Base-by-base conservation (phyloP, 805 yeast genomes). In the Wickerhamomyces strasburgensis region DNA sequence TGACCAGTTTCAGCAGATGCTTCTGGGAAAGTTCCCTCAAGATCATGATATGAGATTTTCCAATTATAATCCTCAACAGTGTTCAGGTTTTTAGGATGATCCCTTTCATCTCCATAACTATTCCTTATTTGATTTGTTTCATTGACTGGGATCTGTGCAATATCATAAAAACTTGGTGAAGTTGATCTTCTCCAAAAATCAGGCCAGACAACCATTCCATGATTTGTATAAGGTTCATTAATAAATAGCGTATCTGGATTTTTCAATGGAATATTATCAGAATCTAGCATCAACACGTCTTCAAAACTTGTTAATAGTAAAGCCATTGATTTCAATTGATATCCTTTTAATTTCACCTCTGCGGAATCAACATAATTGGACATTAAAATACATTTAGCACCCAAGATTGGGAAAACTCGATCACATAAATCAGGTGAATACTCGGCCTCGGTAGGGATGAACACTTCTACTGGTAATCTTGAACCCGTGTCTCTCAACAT, bases 301-400 rank as follows among this genome's bases (percentile, higher is more conserved):
- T 85, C 86, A 58, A 87, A 87, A 32, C 80, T 70, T 0, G 95
- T 80, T n/a, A 84, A 73, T 42, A 87, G 61, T 28, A 88, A 51
- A 0, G 95, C 87, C 52, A 85, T 68, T 0, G 81, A 72, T 56
- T 86, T 86, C 51, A 74, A 72, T 48, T 85, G 94, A 57, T 79
- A 86, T 4, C 68, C 62, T 56, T 67, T 49, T 56, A 71, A 7
- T 67, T 68, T 61, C 34, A 79, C 61, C 27, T 57, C 53, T 38
- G 70, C 68, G 24, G 61, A 57, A 19, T 56, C 51, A 50, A 71
- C 61, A 29, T 71, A 66, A 14, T 64, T 61, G 7, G 28, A 72
- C 65, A 48, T 76, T 70, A 17, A 69, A 56, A 81, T 64, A 60
- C 93, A 83, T 42, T 64, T 69, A 1, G 85, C 88, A 40, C 78